Evolutionary conservation across 1,284 basidiomycete genomes (phyloP).

Genomic region (Abortiporus biennis): DNA sequence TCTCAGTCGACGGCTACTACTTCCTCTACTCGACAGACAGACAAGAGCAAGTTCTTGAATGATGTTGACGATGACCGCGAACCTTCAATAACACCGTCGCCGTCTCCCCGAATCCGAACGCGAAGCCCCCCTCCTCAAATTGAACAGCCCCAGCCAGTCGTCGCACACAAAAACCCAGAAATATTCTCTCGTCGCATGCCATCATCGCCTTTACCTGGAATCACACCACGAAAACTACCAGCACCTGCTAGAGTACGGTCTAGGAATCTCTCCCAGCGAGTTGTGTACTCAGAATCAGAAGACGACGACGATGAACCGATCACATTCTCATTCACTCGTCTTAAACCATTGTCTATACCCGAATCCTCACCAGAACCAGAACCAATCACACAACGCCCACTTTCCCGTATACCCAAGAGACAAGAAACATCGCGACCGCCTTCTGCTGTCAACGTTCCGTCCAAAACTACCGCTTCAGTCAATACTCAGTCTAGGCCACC

Average conservation of each 20-base stretch:
- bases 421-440: no score
- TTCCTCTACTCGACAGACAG: background rate
- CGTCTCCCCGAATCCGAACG: no score
- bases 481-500: no score
- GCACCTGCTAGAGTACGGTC: conserved; percentile 39
- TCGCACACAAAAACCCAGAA: conserved; percentile 20
- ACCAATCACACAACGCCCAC: no score
- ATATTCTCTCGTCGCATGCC: conserved; percentile 56
- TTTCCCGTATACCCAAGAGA: no score
- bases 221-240: conserved; percentile 47
- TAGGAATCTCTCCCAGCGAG: background rate
- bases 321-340: no score
- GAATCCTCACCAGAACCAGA: no score
- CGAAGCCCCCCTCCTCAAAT: background rate
- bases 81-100: background rate
- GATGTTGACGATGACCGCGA: background rate
- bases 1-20: conserved; percentile 6
- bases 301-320: background rate
- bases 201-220: conserved; percentile 51
- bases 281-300: conserved; percentile 1
- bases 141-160: conserved; percentile 3
- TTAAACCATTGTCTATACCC: no score
- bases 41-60: no score
- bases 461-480: no score
- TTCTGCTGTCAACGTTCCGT: no score